These are phyloP conservation scores for Fusarium pseudocircinatum DNA, from an alignment of 2,329 filamentous ascomycete species.

Conservation along the genomic window DNA sequence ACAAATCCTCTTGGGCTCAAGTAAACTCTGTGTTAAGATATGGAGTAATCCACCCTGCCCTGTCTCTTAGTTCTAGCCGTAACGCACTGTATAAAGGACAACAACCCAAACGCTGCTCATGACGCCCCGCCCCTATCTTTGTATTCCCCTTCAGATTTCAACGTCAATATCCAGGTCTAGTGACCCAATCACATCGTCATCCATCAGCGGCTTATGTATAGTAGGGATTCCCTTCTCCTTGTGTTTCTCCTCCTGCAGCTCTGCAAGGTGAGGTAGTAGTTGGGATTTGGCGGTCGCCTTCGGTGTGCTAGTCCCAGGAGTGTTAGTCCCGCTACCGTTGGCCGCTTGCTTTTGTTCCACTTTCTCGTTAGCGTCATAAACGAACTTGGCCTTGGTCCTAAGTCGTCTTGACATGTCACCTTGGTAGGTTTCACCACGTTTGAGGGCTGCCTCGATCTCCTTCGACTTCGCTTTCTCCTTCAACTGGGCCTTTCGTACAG, in stretches of 20 bases:
- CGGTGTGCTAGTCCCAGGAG: constrained; percentile 64
- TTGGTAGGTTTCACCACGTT: constrained; percentile 69
- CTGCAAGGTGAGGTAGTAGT: constrained; percentile 63
- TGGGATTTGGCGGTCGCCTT: constrained; percentile 55
- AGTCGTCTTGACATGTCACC: constrained; percentile 70
- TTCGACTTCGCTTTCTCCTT: constrained; percentile 76
- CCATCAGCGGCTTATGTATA: constrained; percentile 82
- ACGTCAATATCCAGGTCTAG: constrained; percentile 94
- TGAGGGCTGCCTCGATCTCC: constrained; percentile 68
- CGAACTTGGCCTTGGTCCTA: constrained; percentile 73
- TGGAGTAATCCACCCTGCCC: constrained; percentile 8
- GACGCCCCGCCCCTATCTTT: neutral
- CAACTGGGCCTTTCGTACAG: constrained; percentile 89
- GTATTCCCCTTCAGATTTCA: constrained; percentile 69
- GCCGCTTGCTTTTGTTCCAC: constrained; percentile 59
- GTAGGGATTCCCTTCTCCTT: constrained; percentile 69
- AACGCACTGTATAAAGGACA: neutral
- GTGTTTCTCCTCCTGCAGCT: constrained; percentile 62
- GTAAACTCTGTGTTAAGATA: neutral
- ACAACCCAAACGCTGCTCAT: constrained; percentile 13
- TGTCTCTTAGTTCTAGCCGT: constrained; percentile 17
- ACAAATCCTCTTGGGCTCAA: neutral
- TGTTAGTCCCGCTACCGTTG: constrained; percentile 59
- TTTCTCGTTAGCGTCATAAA: constrained; percentile 68
- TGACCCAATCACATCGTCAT: constrained; percentile 91